These are phyloP conservation scores for Eucalyptus guilfoylei DNA, from an alignment of 345 rosid species.

Conservation along the genomic window DNA sequence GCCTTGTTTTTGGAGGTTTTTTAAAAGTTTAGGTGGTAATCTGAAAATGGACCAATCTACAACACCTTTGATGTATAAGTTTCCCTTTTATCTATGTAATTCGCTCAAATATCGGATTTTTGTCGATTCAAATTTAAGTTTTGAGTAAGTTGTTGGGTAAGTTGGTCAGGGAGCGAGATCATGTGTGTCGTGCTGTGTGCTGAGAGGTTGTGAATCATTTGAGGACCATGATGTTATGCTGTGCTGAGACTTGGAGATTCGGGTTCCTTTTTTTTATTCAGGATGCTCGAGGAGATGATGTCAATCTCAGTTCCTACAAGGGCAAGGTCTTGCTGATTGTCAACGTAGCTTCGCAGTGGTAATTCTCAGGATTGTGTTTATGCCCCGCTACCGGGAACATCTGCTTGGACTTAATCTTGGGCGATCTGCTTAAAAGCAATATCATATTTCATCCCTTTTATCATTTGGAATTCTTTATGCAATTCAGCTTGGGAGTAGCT, in stretches of 20 bases:
- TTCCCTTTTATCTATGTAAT: neutral
- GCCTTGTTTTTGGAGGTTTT: neutral
- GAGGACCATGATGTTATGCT: neutral
- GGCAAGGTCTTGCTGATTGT: constrained; percentile 87
- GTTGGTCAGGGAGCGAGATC: neutral
- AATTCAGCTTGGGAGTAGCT: neutral
- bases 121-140: neutral
- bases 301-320: constrained; percentile 64
- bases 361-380: neutral
- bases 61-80: neutral
- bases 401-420: neutral
- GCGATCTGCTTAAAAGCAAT: neutral
- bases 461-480: neutral
- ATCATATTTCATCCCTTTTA: neutral
- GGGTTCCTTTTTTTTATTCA: neutral
- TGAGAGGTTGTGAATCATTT: neutral
- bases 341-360: constrained; percentile 99
- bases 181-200: neutral
- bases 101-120: neutral
- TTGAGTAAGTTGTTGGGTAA: neutral
- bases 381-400: neutral
- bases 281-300: constrained; percentile 79
- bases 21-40: neutral
- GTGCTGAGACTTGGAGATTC: neutral
- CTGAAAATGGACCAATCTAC: neutral